phyloP scores from a whole-genome alignment of 192 early-diverging fungal species.

The Coemansia sp. region DNA sequence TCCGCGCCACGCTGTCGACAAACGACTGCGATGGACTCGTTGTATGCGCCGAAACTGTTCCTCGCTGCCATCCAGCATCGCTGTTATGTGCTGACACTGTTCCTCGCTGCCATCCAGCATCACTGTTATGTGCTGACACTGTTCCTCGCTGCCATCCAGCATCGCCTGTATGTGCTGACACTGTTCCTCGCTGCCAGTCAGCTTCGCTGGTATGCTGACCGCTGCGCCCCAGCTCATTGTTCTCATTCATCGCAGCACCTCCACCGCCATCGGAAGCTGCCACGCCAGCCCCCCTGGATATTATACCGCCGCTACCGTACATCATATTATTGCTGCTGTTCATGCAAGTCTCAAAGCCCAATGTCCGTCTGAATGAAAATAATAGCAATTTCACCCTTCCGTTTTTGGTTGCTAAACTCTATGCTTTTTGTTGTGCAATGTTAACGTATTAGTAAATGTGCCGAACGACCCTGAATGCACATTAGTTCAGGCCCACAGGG shows the following conservation, averaged over 20 bases:
- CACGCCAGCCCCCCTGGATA: constrained; percentile 9
- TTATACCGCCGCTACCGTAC: neutral
- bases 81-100: neutral
- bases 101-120: neutral
- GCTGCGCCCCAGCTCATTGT: constrained; percentile 21
- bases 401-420: neutral
- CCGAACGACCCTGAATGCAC: neutral
- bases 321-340: neutral
- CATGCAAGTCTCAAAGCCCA: neutral
- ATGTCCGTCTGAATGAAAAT: no score
- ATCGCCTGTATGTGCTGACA: neutral
- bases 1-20: neutral
- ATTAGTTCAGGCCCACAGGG: neutral
- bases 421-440: no score
- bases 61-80: neutral
- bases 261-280: constrained; percentile 1
- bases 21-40: neutral
- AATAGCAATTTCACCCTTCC: no score
- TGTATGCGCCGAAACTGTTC: constrained; percentile 4
- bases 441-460: neutral
- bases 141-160: constrained; percentile 3
- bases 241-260: neutral
- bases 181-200: neutral
- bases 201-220: constrained; percentile 9
- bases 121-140: constrained; percentile 4